Evolutionary conservation across 495 filamentous ascomycete genomes (phyloP), one percentile per base, ranked within the genome.

Genomic region (Rostrohypoxylon terebratum): DNA sequence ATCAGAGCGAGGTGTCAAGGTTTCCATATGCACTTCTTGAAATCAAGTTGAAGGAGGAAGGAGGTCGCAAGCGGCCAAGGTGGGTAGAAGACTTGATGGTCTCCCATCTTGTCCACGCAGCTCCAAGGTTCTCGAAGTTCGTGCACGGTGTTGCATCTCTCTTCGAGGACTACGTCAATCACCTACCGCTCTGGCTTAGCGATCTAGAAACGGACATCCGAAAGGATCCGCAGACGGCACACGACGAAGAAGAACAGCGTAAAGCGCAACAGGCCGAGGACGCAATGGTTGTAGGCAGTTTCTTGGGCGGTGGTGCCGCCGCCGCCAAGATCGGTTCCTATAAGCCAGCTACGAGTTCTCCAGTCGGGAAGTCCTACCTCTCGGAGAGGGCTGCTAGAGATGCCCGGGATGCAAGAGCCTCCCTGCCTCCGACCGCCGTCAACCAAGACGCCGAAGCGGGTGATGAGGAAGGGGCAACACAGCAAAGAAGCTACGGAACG

Each of bases 151-250:
- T 96, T 1, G 94, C 94, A 11, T 88, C 90, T 40, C 84, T 98
- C 7, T 98, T 97, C 75, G 96, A 98, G 66, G 96, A 98, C 77
- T 84, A 97, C 77, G 95, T 99, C 79, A 98, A 98, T 81, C 93
- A 87, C 63, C 90, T 99, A 64, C 96, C 96, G 4, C 97, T 98
- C 85, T 99, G 96, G 96, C 88, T 98, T 3, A 87, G 90, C 66
- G 92, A 94, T 59, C 82, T 98, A 9, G 95, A 97, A 70, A 93
- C 87, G 36, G 96, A 99, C 74, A 98, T 99, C 73, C 89, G 94
- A 59, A 92, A 91, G 72, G 96, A 99, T 77, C 96, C 96, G 2
- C 90, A 96, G 76, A 87, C 88, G 34, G 96, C 96, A 1, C 98
- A 97, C 79, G 90, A 96, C 59, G 92, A 93, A 74, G 94, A 97